phyloP scores from a whole-genome alignment of 2,329 filamentous ascomycete species.

The Calonectria leucothoes region DNA sequence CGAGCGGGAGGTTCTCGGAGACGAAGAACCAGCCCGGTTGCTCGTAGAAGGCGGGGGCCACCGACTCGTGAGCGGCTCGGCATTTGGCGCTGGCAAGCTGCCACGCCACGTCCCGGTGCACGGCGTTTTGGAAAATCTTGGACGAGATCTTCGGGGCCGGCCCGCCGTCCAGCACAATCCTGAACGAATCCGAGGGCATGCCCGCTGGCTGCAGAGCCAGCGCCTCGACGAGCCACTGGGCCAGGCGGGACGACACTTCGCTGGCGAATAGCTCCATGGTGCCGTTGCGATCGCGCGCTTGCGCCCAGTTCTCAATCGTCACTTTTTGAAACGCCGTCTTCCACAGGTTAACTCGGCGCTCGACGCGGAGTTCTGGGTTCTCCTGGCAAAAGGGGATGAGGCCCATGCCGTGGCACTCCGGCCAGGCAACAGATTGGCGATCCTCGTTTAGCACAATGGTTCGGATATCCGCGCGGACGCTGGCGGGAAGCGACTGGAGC shows the following conservation, averaged over 20 bases:
- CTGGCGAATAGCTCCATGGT: not conserved
- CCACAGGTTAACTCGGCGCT: not conserved
- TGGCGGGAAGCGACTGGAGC: not conserved
- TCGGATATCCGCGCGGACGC: not conserved
- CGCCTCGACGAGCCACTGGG: not conserved
- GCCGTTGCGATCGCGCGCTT: not conserved
- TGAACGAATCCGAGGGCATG: not conserved
- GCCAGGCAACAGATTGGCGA: not conserved
- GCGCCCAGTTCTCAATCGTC: not conserved
- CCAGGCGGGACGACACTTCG: not conserved
- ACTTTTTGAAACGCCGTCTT: not conserved
- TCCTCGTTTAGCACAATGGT: not conserved
- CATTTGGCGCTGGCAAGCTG: not conserved
- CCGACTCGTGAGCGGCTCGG: not conserved
- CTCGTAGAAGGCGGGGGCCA: not conserved
- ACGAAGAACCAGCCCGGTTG: not conserved
- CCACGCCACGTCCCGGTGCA: not conserved
- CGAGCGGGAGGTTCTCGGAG: not conserved
- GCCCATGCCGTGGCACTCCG: constrained; percentile 2
- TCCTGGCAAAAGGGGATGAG: not conserved
- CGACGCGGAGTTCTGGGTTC: not conserved
- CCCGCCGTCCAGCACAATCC: not conserved
- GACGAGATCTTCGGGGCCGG: not conserved
- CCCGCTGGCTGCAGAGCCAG: not conserved
- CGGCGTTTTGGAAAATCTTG: not conserved